Base-by-base conservation (phyloP, 1,139 yeast species). In the Taphrina confusa region DNA sequence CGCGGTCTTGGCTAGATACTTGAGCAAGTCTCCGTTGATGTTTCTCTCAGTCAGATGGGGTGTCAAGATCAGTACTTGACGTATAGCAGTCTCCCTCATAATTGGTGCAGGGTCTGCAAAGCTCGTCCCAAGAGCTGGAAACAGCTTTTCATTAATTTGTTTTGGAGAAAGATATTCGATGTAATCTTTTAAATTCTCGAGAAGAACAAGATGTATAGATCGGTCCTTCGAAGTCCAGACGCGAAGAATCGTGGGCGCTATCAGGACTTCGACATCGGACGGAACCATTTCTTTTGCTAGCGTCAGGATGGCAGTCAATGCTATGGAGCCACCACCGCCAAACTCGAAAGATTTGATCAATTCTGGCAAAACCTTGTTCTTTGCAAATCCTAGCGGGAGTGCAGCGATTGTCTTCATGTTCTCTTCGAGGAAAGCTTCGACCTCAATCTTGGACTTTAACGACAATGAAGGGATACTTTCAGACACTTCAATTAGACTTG, bases 1-100 rank as follows among this genome's bases (percentile, higher is more conserved):
- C 71, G 91, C 97, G 1, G 95, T 82, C 69, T 87, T 88, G 0
- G 97, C 97, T 62, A 92, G 75, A 54, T 83, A 80, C 66, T 95
- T 80, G 57, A 92, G 75, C 39, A 92, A 74, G 61, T 92, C 97
- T 67, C 90, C 91, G 69, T 92, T 92, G 54, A 91, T 77, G 70
- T 88, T 95, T 60, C 96, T 81, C 39, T 84, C 89, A 0, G 88
- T 67, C 2, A 92, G 78, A 66, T 83, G 83, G 28, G 84, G 83
- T 1, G 85, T 82, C 33, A 92, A 74, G 4, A 76, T 73, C 2
- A 85, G 78, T 5, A 89, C 81, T 0, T 91, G 82, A 58, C 84
- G 85, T 47, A 92, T 76, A 0, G 97, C 87, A 44, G 85, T 88
- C 66, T 87, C 90, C 63, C 97, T 77, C 51, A 92, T 82, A 36